Percentiles rank a stretch among this genome's conserved stretches.
These are phyloP conservation scores for Chaetomiaceae sp. DNA, from an alignment of 2,329 filamentous ascomycete species.

Conservation along the genomic window DNA sequence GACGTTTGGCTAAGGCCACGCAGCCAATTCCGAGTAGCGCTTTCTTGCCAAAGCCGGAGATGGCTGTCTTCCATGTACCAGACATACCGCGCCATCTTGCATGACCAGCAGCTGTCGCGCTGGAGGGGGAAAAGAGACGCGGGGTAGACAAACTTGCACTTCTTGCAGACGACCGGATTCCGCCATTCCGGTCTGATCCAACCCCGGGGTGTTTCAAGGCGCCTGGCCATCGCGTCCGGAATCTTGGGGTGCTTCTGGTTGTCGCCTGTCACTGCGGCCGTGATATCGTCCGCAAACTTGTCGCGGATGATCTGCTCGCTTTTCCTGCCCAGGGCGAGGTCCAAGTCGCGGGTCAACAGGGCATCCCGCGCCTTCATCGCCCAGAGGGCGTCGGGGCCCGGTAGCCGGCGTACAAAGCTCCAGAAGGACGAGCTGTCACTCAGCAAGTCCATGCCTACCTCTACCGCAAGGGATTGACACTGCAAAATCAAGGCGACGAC, in stretches of 20 bases:
- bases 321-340: background rate
- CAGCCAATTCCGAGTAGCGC: background rate
- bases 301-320: background rate
- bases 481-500: slow-evolving; percentile 14
- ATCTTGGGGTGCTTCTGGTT: background rate
- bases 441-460: slow-evolving; percentile 24
- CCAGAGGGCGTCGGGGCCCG: slow-evolving; percentile 25
- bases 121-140: slow-evolving; percentile 8
- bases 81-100: slow-evolving; percentile 18
- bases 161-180: background rate
- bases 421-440: slow-evolving; percentile 24
- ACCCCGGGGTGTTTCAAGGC: too few relatives aligned
- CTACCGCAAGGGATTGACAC: slow-evolving; percentile 6
- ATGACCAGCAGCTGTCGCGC: slow-evolving; percentile 19
- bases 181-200: slow-evolving; percentile 5
- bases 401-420: slow-evolving; percentile 22
- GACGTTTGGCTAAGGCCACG: background rate
- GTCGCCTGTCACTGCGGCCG: slow-evolving; percentile 20
- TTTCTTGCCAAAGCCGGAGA: slow-evolving; percentile 15
- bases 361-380: slow-evolving; percentile 24
- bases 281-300: slow-evolving; percentile 17
- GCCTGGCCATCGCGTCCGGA: background rate
- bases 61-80: slow-evolving; percentile 21
- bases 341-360: slow-evolving; percentile 6
- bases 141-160: slow-evolving; percentile 6